Base-by-base conservation (phyloP, 2,329 filamentous ascomycete species). In the Rutstroemia sp. region DNA sequence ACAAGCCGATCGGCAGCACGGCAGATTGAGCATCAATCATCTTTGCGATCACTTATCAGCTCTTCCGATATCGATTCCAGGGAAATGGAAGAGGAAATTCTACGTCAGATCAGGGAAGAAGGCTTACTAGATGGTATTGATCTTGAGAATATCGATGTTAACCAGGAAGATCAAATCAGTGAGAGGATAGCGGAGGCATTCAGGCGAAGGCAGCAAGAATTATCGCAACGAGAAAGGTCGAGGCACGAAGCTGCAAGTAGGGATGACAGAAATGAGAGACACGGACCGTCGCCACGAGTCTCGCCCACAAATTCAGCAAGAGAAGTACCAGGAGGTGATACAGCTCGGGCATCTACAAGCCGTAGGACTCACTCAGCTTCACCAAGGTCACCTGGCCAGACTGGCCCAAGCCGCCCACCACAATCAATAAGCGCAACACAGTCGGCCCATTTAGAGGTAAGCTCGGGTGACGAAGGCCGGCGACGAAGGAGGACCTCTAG, bases 111-210 rank as follows among this genome's bases (percentile, higher is more conserved):
- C 58, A 80, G 92, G 63, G 87, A 92, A 61, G 90, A 96, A 67
- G 91, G 92, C 0, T 74, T 96, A 19, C 72, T 96, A 37, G 90
- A 96, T 65, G 92, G 90, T 18, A 83, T 96, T 48, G 92, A 96
- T 68, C 74, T 96, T 55, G 88, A 94, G 65, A 92, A 92, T 61
- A 84, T 96, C 54, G 91, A 92, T 60, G 78, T 90, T 16, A 82
- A 77, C 49, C 88, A 91, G 66, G 90, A 96, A 68, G 91, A 96
- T 66, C 90, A 95, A 66, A 82, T 97, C 16, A 95, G 89, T 62
- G 88, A 92, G 66, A 85, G 88, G 58, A 96, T 97, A 64, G 92
- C 91, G 2, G 89, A 95, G 66, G 90, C 90, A 2, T 96, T 95
- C 67, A 78, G 89, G 57, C 80, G 89, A 59, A 79, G 90, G 30